These are phyloP conservation scores for Pterulicium gracile DNA, from an alignment of 1,284 basidiomycete species.

Conservation along the genomic window DNA sequence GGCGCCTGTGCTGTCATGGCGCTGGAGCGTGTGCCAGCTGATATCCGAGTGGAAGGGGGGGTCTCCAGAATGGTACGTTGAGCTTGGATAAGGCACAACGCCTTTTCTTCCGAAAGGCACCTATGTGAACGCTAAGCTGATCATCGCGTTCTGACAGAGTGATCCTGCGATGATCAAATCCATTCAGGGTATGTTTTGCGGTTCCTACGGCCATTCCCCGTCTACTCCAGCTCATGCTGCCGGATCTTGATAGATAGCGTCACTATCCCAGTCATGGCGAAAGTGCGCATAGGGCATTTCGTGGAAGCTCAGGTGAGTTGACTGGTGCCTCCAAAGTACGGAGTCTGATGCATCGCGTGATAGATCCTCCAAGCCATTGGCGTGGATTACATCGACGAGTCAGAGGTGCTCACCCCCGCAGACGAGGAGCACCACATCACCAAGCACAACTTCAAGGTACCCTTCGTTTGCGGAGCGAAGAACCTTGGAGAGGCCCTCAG, in stretches of 20 bases:
- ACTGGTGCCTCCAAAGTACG: slow-evolving; percentile 3
- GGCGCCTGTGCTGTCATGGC: slow-evolving; percentile 99
- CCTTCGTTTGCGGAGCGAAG: slow-evolving; percentile 74
- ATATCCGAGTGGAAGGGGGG: slow-evolving; percentile 85
- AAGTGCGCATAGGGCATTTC: slow-evolving; percentile 94
- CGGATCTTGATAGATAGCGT: slow-evolving; percentile 64
- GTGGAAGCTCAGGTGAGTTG: slow-evolving; percentile 78
- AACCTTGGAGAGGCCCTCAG: slow-evolving; percentile 89
- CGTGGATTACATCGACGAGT: slow-evolving; percentile 98
- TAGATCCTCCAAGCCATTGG: slow-evolving; percentile 92
- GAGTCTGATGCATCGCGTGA: slow-evolving; percentile 9
- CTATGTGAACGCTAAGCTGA: slow-evolving; percentile 2
- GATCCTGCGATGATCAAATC: slow-evolving; percentile 93
- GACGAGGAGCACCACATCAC: slow-evolving; percentile 86
- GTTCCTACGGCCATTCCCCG: neutral
- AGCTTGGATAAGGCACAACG: slow-evolving; percentile 1
- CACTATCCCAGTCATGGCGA: slow-evolving; percentile 90
- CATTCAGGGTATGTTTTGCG: neutral
- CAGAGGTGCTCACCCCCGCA: slow-evolving; percentile 93
- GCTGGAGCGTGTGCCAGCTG: slow-evolving; percentile 90
- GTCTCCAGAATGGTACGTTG: slow-evolving; percentile 82
- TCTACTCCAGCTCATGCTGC: neutral
- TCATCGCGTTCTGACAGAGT: slow-evolving; percentile 46
- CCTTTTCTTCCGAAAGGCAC: slow-evolving; percentile 3
- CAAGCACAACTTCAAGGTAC: slow-evolving; percentile 88